Evolutionary conservation across 768 basidiomycete species (phyloP), one percentile per base, ranked within the genome.

Genomic region (Hortiboletus campestris): DNA sequence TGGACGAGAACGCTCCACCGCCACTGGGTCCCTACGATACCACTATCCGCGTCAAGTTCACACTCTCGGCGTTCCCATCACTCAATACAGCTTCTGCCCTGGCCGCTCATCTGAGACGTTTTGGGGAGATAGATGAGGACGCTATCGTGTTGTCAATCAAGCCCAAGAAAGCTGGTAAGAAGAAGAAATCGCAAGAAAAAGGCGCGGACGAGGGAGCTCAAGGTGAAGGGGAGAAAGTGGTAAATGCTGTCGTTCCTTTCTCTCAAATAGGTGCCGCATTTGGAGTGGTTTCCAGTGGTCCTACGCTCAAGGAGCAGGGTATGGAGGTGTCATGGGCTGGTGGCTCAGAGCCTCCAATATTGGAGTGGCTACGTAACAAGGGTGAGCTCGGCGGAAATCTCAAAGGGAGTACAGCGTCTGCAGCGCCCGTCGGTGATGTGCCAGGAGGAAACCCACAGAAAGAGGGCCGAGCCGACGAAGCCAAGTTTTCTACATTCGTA

Each of bases 281-380:
- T 64, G 86, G 84, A 3, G 88, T 84, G 3, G 85, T 92, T 1
- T 84, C 84, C 60, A 71, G 85, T 81, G 25, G 84, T 73, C 55
- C 81, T 76, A 17, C 72, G 72, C 42, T 76, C 71, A 49, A 82
- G 82, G 54, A 72, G 74, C 43, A 84, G 81, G 84, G 81, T 16
- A 76, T 93, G 47, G 88, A 91, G 45, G 78, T 90, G 0, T 72
- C 76, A 0, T 94, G 91, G 91, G 84, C 84, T 16, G 85, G 79
- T 41, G 86, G 86, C 61, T 60, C 63, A 16, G 91, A 92, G 60
- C 91, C 91, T 2, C 81, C 77, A 42, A 82, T 90, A 56, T 70
- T 92, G 46, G 79, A 72, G 10, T 90, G 88, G 87, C 69, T 92
- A 61, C 86, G 85, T 72, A 82, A 81, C 68, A 82, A 80, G 75